Conservation (phyloP, 2,329 filamentous ascomycete genomes). For the Cytospora leucostoma region DNA sequence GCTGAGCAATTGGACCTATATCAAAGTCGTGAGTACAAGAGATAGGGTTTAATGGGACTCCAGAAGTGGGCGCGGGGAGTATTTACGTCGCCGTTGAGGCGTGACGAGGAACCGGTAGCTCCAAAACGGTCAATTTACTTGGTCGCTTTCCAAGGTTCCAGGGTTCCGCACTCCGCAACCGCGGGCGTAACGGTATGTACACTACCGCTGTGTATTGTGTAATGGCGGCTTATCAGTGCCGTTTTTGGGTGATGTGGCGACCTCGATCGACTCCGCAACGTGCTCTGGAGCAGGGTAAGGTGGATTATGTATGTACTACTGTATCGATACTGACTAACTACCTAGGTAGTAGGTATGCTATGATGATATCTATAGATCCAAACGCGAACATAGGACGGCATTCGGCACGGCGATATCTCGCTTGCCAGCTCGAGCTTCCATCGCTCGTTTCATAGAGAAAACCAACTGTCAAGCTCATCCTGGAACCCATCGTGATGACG, state of each 20-base stretch:
- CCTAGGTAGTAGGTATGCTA: too few relatives aligned
- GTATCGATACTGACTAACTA: not conserved
- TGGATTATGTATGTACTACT: not conserved
- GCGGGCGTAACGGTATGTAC: not conserved
- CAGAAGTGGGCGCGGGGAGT: constrained; percentile 9
- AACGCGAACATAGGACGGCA: too few relatives aligned
- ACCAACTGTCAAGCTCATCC: too few relatives aligned
- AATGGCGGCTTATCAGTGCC: constrained; percentile 25
- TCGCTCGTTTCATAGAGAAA: too few relatives aligned
- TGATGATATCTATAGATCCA: too few relatives aligned
- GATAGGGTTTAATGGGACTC: not conserved
- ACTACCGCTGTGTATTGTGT: not conserved
- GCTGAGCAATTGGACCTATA: constrained; percentile 26
- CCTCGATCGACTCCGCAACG: constrained; percentile 14
- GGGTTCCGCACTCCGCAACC: constrained; percentile 14
- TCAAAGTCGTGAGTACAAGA: constrained; percentile 23
- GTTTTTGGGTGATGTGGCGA: constrained; percentile 16
- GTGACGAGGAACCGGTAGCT: constrained; percentile 19
- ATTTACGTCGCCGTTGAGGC: constrained; percentile 21
- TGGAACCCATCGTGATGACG: too few relatives aligned
- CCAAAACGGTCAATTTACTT: not conserved
- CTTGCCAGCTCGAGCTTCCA: too few relatives aligned
- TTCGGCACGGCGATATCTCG: too few relatives aligned
- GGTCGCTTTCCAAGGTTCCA: not conserved
- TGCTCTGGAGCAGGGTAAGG: not conserved